Evolutionary conservation across 2,329 filamentous ascomycete species (phyloP).

Genomic region (Cercospora zeina): DNA sequence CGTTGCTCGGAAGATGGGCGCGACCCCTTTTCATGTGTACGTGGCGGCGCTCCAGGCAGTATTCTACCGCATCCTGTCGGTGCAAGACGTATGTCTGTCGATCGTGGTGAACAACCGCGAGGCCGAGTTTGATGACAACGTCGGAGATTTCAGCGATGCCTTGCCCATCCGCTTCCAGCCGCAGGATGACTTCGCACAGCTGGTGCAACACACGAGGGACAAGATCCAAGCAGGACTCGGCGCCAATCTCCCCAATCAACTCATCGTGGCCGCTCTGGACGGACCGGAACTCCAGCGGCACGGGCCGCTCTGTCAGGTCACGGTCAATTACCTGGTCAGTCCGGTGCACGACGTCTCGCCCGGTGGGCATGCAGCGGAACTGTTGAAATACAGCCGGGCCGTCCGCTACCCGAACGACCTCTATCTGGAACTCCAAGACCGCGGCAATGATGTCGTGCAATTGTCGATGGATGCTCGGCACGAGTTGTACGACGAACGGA

Average conservation of each 20-base stretch:
- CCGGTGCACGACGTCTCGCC: conserved; percentile 10
- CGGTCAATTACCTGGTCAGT: conserved; percentile 11
- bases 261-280: conserved; percentile 15
- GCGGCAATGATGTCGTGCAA: conserved; percentile 2
- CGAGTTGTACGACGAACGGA: conserved; percentile 18
- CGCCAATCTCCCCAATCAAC: conserved; percentile 1
- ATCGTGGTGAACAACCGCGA: conserved; percentile 35
- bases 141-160: conserved; percentile 47
- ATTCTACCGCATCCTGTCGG: conserved; percentile 15
- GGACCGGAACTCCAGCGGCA: conserved; percentile 1
- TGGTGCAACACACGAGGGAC: conserved; percentile 15
- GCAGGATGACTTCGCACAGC: conserved; percentile 14
- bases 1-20: conserved; percentile 7
- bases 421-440: conserved; percentile 6
- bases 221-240: conserved; percentile 16
- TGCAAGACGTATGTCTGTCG: conserved; percentile 17
- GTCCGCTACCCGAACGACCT: conserved; percentile 9
- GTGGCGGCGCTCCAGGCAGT: conserved; percentile 15
- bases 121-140: conserved; percentile 28
- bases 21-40: conserved; percentile 15
- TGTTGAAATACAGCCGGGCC: conserved; percentile 14
- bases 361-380: conserved; percentile 14
- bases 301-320: conserved; percentile 16
- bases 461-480: conserved; percentile 7
- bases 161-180: conserved; percentile 35